Evolutionary conservation across 2,329 filamentous ascomycete species (phyloP), one percentile per base, ranked within the genome.

Genomic region (Sclerotinia subarctica): DNA sequence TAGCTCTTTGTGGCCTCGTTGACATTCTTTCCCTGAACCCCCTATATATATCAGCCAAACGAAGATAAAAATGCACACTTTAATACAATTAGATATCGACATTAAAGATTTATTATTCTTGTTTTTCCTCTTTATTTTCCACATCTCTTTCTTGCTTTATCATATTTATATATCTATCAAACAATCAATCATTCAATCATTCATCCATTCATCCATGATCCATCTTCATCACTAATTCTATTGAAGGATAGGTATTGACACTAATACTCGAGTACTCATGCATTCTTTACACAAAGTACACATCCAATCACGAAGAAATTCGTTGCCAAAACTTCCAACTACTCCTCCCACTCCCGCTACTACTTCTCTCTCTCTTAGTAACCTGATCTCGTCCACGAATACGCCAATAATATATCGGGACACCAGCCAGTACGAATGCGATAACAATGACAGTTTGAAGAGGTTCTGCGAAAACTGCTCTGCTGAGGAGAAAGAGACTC

Each of bases 391-490:
- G 83, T 29, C 89, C 85, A 63, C 88, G 87, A 58, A 97, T 89
- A 72, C 93, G 86, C 88, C 90, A 96, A 78, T 91, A 96, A 80
- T 94, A 99, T 38, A 98, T 87, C 0, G 93, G 91, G 49, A 98
- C 82, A 0, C 95, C 95, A 0, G 88, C 89, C 5, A 90, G 82
- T 69, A 97, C 91, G 75, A 98, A 99, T 0, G 82, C 89, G 7
- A 97, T 82, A 10, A 99, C 95, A 29, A 94, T 87, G 32, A 97
- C 78, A 0, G 94, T 97, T 83, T 99, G 94, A 64, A 96, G 74
- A 5, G 95, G 95, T 79, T 97, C 90, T 19, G 93, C 91, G 77
- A 99, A 95, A 19, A 98, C 88, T 4, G 94, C 93, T 63, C 95
- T 85, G 76, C 89, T 94, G 53, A 99, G 85, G 72, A 99, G 79